Evolutionary conservation across 2,329 filamentous ascomycete genomes (phyloP), one percentile per base, ranked within the genome.

Genomic region (Aspergillus udagawae): DNA sequence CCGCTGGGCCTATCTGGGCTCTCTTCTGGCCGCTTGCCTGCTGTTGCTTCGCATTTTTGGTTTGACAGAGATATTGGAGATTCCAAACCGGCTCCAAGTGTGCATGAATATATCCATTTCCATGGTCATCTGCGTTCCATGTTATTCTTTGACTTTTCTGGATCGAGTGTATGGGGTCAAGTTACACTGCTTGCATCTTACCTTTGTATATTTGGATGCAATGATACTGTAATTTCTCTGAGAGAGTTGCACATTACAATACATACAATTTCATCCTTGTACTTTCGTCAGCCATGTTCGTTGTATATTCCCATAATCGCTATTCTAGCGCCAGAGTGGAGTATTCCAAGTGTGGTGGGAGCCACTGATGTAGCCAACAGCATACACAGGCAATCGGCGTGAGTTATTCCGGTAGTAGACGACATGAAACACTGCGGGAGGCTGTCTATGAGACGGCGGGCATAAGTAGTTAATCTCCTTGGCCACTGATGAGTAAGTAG

Each of bases 151-250:
- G 32, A 47, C 51, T 55, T 12, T 29, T 28, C n/a, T 35, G 35
- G 27, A 23, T 44, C 56, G 58, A 47, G 51, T 60, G 54, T 55
- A 50, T 55, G 49, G 52, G 29, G 32, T 28, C 50, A 17, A 44
- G 41, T 42, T 32, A 44, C 35, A 49, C 29, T 45, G 38, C 47
- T 28, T 52, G 57, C 50, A 51, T 58, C 49, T 54, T 32, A 23
- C 3, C 44, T 56, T 29, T 56, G 44, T 53, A 49, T 51, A 55
- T 55, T 57, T 52, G 35, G 45, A 50, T 55, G 52, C 38, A 48
- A 35, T 32, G 14, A 23, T 27, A 10, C 32, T 55, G 42, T 50
- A 35, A 12, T 38, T 52, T 29, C 52, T 25, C 9, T 38, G 20
- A 17, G n/a, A 23, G 53, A 45, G 29, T 54, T 51, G 58, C 14